Evolutionary conservation across 192 early-diverging fungal species (phyloP), one percentile per base, ranked within the genome.

Genomic region (Linnemannia hyalina): DNA sequence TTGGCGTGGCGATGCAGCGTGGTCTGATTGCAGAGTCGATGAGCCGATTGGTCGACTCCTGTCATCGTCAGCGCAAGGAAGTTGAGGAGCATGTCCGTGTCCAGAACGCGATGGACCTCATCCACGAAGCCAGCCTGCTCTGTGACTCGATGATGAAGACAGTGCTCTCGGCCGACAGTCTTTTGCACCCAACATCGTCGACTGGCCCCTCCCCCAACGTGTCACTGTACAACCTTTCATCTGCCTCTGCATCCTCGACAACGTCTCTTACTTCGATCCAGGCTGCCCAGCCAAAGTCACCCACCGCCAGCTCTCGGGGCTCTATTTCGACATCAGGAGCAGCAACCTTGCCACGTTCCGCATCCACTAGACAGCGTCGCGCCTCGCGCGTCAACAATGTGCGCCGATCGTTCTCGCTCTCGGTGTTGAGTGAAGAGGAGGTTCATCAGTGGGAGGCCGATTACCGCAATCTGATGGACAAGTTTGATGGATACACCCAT

Each of bases 1-100:
- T 83, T 26, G 82, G 82, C 26, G 82, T 83, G 11, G 82, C 82
- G 47, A 83, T 83, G 82, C 82, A 83, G 73, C 82, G 82, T 41
- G 82, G 82, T 20, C 73, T 75, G 8, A 83, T 83, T 46, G 82
- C 82, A 40, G 82, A 83, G 52, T 69, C 71, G 2, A 83, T 83
- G 76, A 83, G 75, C 47, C 76, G 82, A 54, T 32, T 83, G 41
- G 82, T 83, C 5, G 82, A 83, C 22, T 83, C 71, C 26, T 83
- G 82, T 29, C 40, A 77, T 70, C 76, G 74, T 26, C 76, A 83
- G 20, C 82, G 77, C 36, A 72, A 76, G n/a, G 82, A 83, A 32
- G 76, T 78, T 5, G 82, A 83, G 47, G 82, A 83, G 65, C 68
- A 73, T 23, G 72, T 60, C 11, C 70, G 75, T n/a, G 76, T 83